A percentile compares a stretch with the other conserved stretches of the same genome.
Conservation (phyloP, 208 protist genomes). For the Leishmania arabica region DNA sequence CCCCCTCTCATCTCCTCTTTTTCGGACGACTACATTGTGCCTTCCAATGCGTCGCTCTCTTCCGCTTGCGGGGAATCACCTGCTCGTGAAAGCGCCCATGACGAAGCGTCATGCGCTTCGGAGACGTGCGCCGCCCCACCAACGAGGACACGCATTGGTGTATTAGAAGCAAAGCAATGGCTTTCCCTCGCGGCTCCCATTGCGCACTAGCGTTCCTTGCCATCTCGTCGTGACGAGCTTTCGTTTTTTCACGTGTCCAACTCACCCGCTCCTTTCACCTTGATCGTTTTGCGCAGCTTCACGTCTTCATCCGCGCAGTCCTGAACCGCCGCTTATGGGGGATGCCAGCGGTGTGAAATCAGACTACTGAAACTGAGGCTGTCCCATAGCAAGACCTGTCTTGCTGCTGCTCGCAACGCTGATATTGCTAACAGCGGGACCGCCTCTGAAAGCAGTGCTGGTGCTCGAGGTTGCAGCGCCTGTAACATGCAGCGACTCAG, state of each 20-base stretch:
- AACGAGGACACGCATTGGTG: not conserved
- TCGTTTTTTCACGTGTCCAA: not conserved
- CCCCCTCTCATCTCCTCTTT: no score
- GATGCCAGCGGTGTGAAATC: not conserved
- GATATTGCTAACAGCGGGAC: not conserved
- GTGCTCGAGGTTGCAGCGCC: constrained; percentile 1
- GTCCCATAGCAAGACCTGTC: not conserved
- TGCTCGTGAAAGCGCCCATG: no score
- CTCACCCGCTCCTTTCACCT: not conserved
- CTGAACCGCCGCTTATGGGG: no score
- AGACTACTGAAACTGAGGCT: constrained; percentile 25
- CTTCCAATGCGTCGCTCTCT: no score
- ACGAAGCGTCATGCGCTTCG: not conserved
- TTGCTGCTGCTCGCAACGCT: not conserved
- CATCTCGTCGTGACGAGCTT: not conserved
- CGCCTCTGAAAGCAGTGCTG: not conserved
- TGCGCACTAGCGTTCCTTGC: not conserved
- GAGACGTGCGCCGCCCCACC: not conserved
- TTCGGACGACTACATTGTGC: no score
- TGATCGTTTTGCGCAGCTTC: not conserved
- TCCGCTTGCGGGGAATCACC: no score
- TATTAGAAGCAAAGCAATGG: not conserved
- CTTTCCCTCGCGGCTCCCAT: not conserved
- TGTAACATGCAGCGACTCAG: constrained; percentile 13
- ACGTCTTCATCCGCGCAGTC: not conserved